Evolutionary conservation across 495 filamentous ascomycete species (phyloP).

Genomic region (Trichoderma orchidacearum): DNA sequence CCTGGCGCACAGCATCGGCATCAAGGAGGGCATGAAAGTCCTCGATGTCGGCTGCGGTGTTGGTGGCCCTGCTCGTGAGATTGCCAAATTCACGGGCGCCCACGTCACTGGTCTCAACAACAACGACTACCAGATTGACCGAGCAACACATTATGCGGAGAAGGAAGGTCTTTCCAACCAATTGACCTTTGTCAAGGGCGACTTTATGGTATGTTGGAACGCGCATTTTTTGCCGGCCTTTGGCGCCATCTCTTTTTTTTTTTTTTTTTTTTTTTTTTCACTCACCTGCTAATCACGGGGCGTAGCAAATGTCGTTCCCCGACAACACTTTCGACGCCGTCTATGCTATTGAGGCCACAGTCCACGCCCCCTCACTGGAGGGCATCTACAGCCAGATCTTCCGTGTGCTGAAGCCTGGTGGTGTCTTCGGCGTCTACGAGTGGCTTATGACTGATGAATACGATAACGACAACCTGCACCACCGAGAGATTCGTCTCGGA

Average conservation of each 20-base stretch:
- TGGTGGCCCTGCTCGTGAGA: slow-evolving; percentile 93
- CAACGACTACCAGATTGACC: slow-evolving; percentile 99
- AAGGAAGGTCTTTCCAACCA: slow-evolving; percentile 72
- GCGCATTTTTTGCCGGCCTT: neutral
- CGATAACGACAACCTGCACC: slow-evolving; percentile 75
- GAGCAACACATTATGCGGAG: slow-evolving; percentile 72
- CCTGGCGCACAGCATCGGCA: slow-evolving; percentile 79
- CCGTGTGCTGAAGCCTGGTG: slow-evolving; percentile 92
- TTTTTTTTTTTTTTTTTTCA: neutral
- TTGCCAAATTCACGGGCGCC: slow-evolving; percentile 83
- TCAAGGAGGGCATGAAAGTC: slow-evolving; percentile 77
- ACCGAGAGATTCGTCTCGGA: slow-evolving; percentile 82
- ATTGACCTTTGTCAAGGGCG: slow-evolving; percentile 84
- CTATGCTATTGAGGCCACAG: slow-evolving; percentile 95
- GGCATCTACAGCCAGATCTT: slow-evolving; percentile 91
- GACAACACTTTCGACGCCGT: slow-evolving; percentile 88
- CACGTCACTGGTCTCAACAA: slow-evolving; percentile 94
- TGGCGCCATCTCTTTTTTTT: neutral
- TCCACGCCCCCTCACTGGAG: slow-evolving; percentile 87
- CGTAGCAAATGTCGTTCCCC: slow-evolving; percentile 88
- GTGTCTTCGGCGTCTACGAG: slow-evolving; percentile 94
- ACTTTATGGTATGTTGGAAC: slow-evolving; percentile 68
- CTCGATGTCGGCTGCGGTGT: slow-evolving; percentile 97
- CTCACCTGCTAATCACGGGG: too few relatives aligned
- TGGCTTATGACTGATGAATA: slow-evolving; percentile 98